Percentiles rank a stretch among this genome's conserved stretches.
These are phyloP conservation scores for Chaetomium strumarium DNA, from an alignment of 2,329 filamentous ascomycete genomes.

Conservation along the genomic window DNA sequence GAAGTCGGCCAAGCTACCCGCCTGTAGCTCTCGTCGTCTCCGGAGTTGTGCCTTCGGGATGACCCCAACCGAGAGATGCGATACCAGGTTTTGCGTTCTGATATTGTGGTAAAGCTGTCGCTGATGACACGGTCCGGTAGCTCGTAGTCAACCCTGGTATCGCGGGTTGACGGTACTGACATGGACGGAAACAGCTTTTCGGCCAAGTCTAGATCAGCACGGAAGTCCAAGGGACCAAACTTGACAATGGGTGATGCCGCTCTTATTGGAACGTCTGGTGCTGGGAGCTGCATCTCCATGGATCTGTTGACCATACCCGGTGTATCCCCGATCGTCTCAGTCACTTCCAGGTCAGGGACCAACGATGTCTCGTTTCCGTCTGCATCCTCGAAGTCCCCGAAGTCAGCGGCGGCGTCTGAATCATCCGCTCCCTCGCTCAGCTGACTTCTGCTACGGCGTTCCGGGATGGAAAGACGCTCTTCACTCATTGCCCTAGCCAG, in stretches of 20 bases:
- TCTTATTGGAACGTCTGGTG: background rate
- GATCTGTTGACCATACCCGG: background rate
- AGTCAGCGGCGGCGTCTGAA: slow-evolving; percentile 22
- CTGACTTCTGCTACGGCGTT: slow-evolving; percentile 15
- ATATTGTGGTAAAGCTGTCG: slow-evolving; percentile 49
- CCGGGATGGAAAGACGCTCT: slow-evolving; percentile 21
- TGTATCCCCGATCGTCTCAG: slow-evolving; percentile 1
- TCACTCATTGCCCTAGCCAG: slow-evolving; percentile 31
- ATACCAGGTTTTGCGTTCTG: slow-evolving; percentile 60
- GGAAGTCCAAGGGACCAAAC: slow-evolving; percentile 24
- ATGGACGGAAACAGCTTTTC: slow-evolving; percentile 32
- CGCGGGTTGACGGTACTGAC: slow-evolving; percentile 25
- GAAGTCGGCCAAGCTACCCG: slow-evolving; percentile 54
- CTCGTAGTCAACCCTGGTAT: slow-evolving; percentile 23
- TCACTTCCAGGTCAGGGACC: background rate
- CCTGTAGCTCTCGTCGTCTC: slow-evolving; percentile 55
- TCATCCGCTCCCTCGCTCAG: slow-evolving; percentile 4
- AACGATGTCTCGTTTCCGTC: slow-evolving; percentile 9
- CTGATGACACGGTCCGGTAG: slow-evolving; percentile 43
- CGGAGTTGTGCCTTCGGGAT: slow-evolving; percentile 49
- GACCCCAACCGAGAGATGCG: slow-evolving; percentile 57
- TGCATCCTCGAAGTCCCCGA: slow-evolving; percentile 31
- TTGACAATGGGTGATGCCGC: slow-evolving; percentile 26
- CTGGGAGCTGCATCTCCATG: background rate
- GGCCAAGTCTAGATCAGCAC: slow-evolving; percentile 13